Conservation (phyloP, 2,329 filamentous ascomycete species). For the Fonsecaea pedrosoi region DNA sequence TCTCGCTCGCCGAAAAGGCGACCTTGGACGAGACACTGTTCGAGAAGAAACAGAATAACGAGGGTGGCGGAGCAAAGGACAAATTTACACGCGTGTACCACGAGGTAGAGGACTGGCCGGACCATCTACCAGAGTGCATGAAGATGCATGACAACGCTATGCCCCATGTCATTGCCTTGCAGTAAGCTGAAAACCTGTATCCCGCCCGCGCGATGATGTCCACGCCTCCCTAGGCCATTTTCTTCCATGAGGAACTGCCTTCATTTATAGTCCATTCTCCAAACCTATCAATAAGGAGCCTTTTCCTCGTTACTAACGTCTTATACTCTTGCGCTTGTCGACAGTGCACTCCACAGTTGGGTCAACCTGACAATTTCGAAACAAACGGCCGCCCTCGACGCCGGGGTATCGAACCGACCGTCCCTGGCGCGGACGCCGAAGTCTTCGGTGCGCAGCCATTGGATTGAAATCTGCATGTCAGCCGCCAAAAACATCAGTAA, state of each 20-base stretch:
- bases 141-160: conserved; percentile 34
- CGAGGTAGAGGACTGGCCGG: conserved; percentile 41
- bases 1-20: conserved; percentile 29
- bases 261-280: not conserved
- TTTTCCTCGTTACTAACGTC: not conserved
- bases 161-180: conserved; percentile 42
- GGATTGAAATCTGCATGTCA: conserved; percentile 39
- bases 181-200: conserved; percentile 37
- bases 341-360: conserved; percentile 31
- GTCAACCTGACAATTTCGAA: conserved; percentile 43
- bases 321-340: not conserved
- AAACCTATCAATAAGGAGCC: not conserved
- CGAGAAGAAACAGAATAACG: conserved; percentile 23
- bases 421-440: conserved; percentile 36
- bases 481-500: conserved; percentile 41
- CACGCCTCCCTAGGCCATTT: not conserved
- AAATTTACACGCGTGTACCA: conserved; percentile 34
- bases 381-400: conserved; percentile 29
- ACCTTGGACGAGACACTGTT: conserved; percentile 25
- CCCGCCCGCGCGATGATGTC: not conserved
- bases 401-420: conserved; percentile 19
- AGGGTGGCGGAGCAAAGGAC: conserved; percentile 25
- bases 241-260: not conserved
- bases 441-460: conserved; percentile 28
- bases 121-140: conserved; percentile 41